Conservation (phyloP, 1,139 yeast species). For the Hyphopichia pseudoburtonii region DNA sequence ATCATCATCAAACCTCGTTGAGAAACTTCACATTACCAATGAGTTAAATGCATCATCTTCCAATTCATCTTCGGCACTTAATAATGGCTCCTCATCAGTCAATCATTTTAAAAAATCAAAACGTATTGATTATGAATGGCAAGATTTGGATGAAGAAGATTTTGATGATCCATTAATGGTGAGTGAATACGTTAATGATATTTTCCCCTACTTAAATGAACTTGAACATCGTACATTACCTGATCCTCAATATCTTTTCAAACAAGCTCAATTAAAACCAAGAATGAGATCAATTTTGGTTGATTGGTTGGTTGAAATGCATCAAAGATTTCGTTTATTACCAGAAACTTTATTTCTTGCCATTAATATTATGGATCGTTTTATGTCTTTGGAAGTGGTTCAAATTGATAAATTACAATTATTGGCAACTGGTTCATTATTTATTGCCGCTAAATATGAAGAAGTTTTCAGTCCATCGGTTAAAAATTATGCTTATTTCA, state of each 20-base stretch:
- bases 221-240: conserved; percentile 79
- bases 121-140: conserved; percentile 66
- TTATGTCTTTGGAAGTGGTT: conserved; percentile 76
- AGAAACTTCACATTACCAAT: conserved; percentile 33
- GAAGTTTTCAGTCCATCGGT: conserved; percentile 92
- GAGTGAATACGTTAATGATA: conserved; percentile 86
- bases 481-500: conserved; percentile 82
- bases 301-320: conserved; percentile 95
- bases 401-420: conserved; percentile 84
- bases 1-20: conserved; percentile 50
- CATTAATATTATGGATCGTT: conserved; percentile 87
- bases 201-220: conserved; percentile 75
- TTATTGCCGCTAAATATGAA: conserved; percentile 93
- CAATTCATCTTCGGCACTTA: conserved; percentile 7
- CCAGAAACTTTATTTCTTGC: conserved; percentile 92
- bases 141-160: conserved; percentile 90
- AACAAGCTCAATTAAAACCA: conserved; percentile 78
- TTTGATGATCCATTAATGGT: conserved; percentile 93
- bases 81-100: conserved; percentile 14
- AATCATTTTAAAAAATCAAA: conserved; percentile 35
- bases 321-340: conserved; percentile 76
- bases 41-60: conserved; percentile 12
- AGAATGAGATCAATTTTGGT: conserved; percentile 86
- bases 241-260: conserved; percentile 67
- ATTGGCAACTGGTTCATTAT: conserved; percentile 85